Conservation (phyloP, 257 asterid genomes). For the Coffea eugenioides region DNA sequence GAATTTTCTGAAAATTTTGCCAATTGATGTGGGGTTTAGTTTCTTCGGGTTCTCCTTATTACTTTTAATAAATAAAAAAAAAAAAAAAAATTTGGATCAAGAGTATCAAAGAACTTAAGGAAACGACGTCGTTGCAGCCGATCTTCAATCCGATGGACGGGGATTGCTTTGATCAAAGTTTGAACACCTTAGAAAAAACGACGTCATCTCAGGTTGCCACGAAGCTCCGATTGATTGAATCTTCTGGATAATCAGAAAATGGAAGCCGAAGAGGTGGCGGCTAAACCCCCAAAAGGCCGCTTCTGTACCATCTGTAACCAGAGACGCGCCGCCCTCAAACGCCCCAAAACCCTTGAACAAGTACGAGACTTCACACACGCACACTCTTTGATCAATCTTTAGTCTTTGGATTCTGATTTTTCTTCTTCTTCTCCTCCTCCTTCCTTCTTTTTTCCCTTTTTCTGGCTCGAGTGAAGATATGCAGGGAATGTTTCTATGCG, state of each 20-base stretch:
- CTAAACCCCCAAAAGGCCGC: slow-evolving; percentile 57
- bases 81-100: too few species aligned
- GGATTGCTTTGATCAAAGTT: too few species aligned
- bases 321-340: slow-evolving; percentile 80
- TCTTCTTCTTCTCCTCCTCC: neutral
- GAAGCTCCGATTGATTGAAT: too few species aligned
- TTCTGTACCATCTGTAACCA: slow-evolving; percentile 61
- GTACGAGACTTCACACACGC: slow-evolving; percentile 23
- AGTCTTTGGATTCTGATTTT: neutral
- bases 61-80: too few species aligned
- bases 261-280: slow-evolving; percentile 35
- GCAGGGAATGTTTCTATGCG: slow-evolving; percentile 84
- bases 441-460: neutral
- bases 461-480: slow-evolving; percentile 44
- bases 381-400: neutral
- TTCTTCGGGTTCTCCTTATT: too few species aligned
- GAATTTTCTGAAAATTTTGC: too few species aligned
- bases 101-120: too few species aligned
- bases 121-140: too few species aligned
- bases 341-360: slow-evolving; percentile 93
- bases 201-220: too few species aligned
- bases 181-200: too few species aligned
- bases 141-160: too few species aligned
- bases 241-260: neutral
- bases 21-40: too few species aligned